Base-by-base conservation (phyloP, 2,329 filamentous ascomycete species). In the Bisporella sp. region DNA sequence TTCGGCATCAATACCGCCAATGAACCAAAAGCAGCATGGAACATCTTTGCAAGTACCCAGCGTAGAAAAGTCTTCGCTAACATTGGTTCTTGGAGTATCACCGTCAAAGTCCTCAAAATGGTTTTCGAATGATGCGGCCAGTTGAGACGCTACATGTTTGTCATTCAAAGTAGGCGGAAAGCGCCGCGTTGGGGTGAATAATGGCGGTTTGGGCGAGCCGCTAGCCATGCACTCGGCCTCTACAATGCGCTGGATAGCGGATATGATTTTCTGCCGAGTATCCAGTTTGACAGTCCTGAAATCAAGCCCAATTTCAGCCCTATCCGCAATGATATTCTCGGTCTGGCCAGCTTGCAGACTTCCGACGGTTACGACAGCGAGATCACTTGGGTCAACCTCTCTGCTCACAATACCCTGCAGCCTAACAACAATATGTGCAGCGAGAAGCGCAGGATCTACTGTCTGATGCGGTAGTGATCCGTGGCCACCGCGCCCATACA, bases 1-100 rank as follows among this genome's bases (percentile, higher is more conserved):
- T 47, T 69, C 69, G 0, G 65, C 63, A 51, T 78, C 74, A 31
- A 72, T 71, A 0, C 78, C 77, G 0, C 81, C 81, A 55, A 79
- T 73, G 57, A 76, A 67, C 68, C 77, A 83, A 57, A 81, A 83
- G 44, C 68, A 72, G 54, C 69, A 72, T 5, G 79, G 80, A 54
- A 68, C 64, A 1, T 66, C 69, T 9, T 73, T 65, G 7, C 68
- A 48, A 1, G 71, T 75, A 0, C 70, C 79, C 46, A 84, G 59
- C 30, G 74, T 73, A 0, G 73, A 72, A 53, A 60, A 57, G 46
- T 60, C 58, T 42, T 59, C 59, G 11, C 48, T 32, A 35, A 53
- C 49, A 30, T 35, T 55, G 8, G 53, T 54, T 5, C 29, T 46
- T 9, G 52, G 49, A 12, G 50, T 52, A 12, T 58, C 32, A n/a